Evolutionary conservation across 345 rosid genomes (phyloP), one percentile per base, ranked within the genome.

Genomic region (Bruguiera parviflora): DNA sequence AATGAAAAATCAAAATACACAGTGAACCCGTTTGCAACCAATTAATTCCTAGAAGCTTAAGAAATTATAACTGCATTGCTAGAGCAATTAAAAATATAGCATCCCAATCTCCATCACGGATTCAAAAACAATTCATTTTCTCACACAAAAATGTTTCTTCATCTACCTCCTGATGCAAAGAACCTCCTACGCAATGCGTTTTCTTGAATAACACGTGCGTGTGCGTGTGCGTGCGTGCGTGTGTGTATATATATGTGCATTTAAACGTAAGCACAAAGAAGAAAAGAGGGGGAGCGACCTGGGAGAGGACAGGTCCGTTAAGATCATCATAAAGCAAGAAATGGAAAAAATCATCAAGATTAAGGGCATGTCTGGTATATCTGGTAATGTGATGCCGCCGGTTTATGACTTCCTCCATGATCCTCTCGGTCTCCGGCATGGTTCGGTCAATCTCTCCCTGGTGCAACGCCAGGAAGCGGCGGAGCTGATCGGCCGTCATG

Each of bases 281-380:
- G 43, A 5, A 21, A 51, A 32, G 37, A 5, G 51, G 28, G 27
- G 37, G 32, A 8, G 20, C 20, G 53, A 76, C 80, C 75, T 76
- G 32, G 11, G 70, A 20, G 22, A 32, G 25, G 59, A 76, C 37
- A 18, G 73, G 76, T 7, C 76, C 80, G 35, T 71, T 76, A 68
- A 76, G 61, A 35, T 76, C 80, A 63, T 76, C 76, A n/a, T 22
- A 63, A 32, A 71, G 72, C 72, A 76, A 58, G 73, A 66, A 63
- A 58, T 71, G 70, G 69, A 76, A 76, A 24, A 76, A 76, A 21
- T 71, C 76, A 25, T 71, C 70, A 16, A 76, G 72, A 62, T 66
- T 67, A 51, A 76, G 73, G 10, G 65, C 68, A 21, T 62, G n/a
- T 43, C 72, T 56, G 28, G 55, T 32, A 4, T 49, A 57, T 55